A percentile compares a stretch with the other conserved stretches of the same genome.
Evolutionary conservation across 768 basidiomycete species (phyloP).

Genomic region (Cystofilobasidium macerans): DNA sequence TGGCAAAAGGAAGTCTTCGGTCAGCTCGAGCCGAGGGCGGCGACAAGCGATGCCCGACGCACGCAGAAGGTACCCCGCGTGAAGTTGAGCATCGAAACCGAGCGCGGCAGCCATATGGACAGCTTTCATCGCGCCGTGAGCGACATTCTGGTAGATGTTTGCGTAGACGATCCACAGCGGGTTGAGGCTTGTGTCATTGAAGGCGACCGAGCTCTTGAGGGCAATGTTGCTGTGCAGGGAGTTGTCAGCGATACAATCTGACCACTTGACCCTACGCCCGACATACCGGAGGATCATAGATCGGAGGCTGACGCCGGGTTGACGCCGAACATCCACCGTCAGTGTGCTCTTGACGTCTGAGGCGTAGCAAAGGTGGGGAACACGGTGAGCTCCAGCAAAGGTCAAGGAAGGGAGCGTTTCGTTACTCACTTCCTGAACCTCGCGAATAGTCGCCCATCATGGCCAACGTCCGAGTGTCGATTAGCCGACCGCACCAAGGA

Average conservation of each 20-base stretch:
- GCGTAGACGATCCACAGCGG: slow-evolving; percentile 50
- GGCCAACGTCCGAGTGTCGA: slow-evolving; percentile 65
- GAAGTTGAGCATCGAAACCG: background rate
- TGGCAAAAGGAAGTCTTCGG: no score
- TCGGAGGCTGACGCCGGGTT: slow-evolving; percentile 15
- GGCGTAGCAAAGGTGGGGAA: background rate
- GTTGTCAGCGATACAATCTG: background rate
- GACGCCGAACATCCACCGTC: slow-evolving; percentile 26
- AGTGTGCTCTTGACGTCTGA: slow-evolving; percentile 24
- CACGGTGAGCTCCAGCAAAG: background rate
- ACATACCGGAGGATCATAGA: slow-evolving; percentile 18
- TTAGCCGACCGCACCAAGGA: slow-evolving; percentile 83
- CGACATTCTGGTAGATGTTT: slow-evolving; percentile 79
- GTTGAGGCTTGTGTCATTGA: slow-evolving; percentile 64
- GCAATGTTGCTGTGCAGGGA: slow-evolving; percentile 9
- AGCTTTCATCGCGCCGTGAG: slow-evolving; percentile 75
- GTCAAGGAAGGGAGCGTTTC: background rate
- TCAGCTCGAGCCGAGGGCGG: no score
- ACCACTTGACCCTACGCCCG: background rate
- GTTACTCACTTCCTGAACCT: slow-evolving; percentile 53
- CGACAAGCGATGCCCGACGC: background rate
- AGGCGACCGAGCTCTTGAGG: slow-evolving; percentile 50
- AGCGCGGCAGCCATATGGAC: slow-evolving; percentile 48
- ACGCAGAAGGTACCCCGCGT: background rate
- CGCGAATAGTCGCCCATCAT: slow-evolving; percentile 68